Evolutionary conservation across 306 rosid species (phyloP), one percentile per base, ranked within the genome.

Genomic region (Crotalaria pallida): DNA sequence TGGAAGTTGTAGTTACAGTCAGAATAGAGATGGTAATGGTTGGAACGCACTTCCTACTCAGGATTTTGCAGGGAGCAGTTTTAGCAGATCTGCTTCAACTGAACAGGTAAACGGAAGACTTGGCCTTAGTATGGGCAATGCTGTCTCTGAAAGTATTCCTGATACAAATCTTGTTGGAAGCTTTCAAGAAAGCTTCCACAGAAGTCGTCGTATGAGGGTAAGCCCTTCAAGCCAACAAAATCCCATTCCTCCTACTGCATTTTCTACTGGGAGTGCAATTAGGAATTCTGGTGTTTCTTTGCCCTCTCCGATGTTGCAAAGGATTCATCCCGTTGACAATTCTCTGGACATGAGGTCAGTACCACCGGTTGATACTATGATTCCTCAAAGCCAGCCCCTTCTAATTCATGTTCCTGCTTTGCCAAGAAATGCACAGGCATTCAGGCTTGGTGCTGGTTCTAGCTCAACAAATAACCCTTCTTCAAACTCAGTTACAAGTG

Each of bases 1-100:
- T 24, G 99, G 92, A 80, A 85, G 96, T 79, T 84, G 89, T 76
- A 84, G 88, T 83, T 87, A 87, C 81, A 76, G 68, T 70, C 89
- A 83, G 80, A 90, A 65, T 60, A 57, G 84, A 40, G 97, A 84
- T 73, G 84, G 75, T 40, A 79, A 77, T 76, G 78, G 85, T 53
- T 79, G 92, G 88, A 71, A 80, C 47, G 60, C 85, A 17, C 78
- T 71, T 58, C 78, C 95, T 53, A 81, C 91, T 71, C 85, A 67
- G 73, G 82, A 73, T 71, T 83, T 64, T 47, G 70, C 75, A 15
- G 76, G 79, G 36, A 71, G 75, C 80, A 78, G 83, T 63, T 59
- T 82, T 27, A 78, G 76, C 67, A 36, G 81, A 40, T 82, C 92
- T 45, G 71, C 82, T 58, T 72, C 90, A 12, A 69, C 80, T 26